These are phyloP conservation scores for Abortiporus biennis DNA, from an alignment of 1,284 basidiomycete species.

Conservation along the genomic window DNA sequence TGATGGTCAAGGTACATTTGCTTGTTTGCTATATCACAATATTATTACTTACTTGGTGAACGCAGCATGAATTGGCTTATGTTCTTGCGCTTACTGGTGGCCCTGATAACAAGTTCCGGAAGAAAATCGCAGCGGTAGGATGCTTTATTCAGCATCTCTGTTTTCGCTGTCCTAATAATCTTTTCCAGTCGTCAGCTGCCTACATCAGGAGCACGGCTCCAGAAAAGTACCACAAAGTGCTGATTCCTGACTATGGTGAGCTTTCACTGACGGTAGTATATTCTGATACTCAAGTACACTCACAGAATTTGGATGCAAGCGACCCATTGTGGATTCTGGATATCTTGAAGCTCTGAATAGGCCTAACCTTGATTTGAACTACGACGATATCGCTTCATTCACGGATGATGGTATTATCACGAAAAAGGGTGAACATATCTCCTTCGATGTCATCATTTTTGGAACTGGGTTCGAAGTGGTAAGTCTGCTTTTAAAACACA, in stretches of 20 bases:
- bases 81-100: too few relatives aligned
- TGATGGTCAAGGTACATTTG: too few relatives aligned
- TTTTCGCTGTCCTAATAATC: too few relatives aligned
- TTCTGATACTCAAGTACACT: background rate
- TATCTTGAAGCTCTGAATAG: conserved; percentile 33
- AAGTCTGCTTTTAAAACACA: conserved; percentile 35
- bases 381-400: conserved; percentile 31
- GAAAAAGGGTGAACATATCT: conserved; percentile 22
- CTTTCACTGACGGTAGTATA: conserved; percentile 2
- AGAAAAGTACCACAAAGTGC: conserved; percentile 29
- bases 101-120: too few relatives aligned
- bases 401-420: conserved; percentile 31
- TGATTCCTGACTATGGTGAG: conserved; percentile 40
- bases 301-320: conserved; percentile 33
- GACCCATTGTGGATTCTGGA: conserved; percentile 29
- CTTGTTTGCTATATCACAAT: too few relatives aligned
- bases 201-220: conserved; percentile 34
- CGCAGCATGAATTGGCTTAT: too few relatives aligned
- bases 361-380: conserved; percentile 36
- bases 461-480: conserved; percentile 29
- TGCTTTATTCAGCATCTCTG: too few relatives aligned
- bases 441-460: conserved; percentile 19
- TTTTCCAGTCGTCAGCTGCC: too few relatives aligned
- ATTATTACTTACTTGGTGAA: too few relatives aligned
- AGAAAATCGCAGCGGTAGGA: too few relatives aligned